Evolutionary conservation across 2,329 filamentous ascomycete genomes (phyloP).

Genomic region (Ophiosphaerella narmari): DNA sequence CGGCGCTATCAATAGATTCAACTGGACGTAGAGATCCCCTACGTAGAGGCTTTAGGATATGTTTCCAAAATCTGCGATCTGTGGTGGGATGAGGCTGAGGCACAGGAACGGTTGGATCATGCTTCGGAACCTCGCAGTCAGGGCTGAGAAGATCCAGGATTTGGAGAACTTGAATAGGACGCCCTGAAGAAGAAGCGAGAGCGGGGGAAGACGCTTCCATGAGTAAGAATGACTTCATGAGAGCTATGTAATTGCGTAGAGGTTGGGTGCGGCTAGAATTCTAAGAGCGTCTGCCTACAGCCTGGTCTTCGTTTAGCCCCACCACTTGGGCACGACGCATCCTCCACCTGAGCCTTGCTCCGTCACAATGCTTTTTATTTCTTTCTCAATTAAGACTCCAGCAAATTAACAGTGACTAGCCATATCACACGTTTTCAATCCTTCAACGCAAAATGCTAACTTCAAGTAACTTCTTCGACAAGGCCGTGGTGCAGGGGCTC

Average conservation of each 20-base stretch:
- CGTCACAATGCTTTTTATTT: not conserved
- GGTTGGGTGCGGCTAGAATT: not conserved
- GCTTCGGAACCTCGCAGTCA: not conserved
- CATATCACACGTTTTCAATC: not conserved
- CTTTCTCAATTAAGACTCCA: not conserved
- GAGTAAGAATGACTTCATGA: not conserved
- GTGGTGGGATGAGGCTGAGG: not conserved
- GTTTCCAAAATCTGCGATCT: not conserved
- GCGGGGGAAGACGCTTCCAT: not conserved
- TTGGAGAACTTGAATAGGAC: not conserved
- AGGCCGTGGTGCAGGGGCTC: not conserved
- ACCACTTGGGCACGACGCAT: not conserved
- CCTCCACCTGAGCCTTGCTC: not conserved
- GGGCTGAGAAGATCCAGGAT: not conserved
- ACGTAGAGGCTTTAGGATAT: not conserved
- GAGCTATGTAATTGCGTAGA: not conserved
- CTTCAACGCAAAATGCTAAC: not conserved
- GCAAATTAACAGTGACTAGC: not conserved
- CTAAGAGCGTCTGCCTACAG: not conserved
- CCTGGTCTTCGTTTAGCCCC: not conserved
- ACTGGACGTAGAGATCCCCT: not conserved
- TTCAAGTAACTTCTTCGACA: slow-evolving; percentile 1
- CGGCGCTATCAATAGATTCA: not conserved
- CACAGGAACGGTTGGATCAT: not conserved
- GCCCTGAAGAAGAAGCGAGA: too few relatives aligned